Percentiles rank a stretch among this genome's conserved stretches.
phyloP scores from a whole-genome alignment of 306 rosid genomes.

The Astragalus membranaceus region DNA sequence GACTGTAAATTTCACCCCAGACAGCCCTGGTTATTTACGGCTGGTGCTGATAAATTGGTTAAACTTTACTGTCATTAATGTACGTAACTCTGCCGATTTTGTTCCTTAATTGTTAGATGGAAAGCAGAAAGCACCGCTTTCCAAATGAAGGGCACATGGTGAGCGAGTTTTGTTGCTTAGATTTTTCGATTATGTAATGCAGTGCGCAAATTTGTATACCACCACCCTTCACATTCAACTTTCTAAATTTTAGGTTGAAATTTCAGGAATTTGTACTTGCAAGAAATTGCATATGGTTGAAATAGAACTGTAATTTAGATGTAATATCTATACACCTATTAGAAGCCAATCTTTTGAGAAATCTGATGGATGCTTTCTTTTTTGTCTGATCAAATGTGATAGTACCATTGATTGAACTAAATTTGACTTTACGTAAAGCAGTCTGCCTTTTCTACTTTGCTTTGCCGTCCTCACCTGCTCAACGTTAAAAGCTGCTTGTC shows the following conservation, averaged over 20 bases:
- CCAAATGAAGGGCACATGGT: neutral
- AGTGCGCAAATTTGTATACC: conserved; percentile 12
- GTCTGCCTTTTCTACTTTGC: too few relatives aligned
- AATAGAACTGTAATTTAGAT: neutral
- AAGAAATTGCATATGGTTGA: too few relatives aligned
- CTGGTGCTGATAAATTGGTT: conserved; percentile 77
- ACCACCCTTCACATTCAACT: neutral
- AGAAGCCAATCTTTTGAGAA: neutral
- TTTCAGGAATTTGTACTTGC: conserved; percentile 4
- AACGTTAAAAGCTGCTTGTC: too few relatives aligned
- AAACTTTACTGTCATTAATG: conserved; percentile 65
- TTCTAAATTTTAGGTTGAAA: neutral
- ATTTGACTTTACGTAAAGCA: too few relatives aligned
- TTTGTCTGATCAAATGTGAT: too few relatives aligned
- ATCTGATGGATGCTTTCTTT: neutral
- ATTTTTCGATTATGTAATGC: neutral
- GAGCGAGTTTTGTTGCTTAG: neutral
- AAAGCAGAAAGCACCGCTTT: neutral
- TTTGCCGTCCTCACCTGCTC: too few relatives aligned
- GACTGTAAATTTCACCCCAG: conserved; percentile 94
- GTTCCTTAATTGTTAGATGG: conserved; percentile 5
- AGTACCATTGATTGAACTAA: too few relatives aligned
- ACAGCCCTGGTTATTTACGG: conserved; percentile 90
- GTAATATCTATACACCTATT: neutral
- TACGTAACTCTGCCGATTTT: conserved; percentile 4